Conservation (phyloP, 805 yeast species). For the Ogataea trehaloabstinens region DNA sequence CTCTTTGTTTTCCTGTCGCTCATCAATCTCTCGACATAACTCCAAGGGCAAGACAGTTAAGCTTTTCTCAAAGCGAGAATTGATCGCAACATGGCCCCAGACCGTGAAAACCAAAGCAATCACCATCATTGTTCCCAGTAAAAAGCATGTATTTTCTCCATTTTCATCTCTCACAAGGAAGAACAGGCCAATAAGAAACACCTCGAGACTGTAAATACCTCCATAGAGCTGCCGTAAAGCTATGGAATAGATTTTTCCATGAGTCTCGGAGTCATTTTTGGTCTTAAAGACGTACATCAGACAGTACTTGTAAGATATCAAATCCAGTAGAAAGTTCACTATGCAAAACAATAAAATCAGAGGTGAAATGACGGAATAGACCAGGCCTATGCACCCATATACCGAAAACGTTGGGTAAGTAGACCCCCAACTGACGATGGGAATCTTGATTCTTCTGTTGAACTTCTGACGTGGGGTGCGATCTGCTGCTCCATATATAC, state of each 20-base stretch:
- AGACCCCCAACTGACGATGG: slow-evolving; percentile 71
- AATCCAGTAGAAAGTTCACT: slow-evolving; percentile 54
- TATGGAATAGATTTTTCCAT: slow-evolving; percentile 68
- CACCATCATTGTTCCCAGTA: slow-evolving; percentile 49
- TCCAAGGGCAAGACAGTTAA: slow-evolving; percentile 39
- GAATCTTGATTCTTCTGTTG: slow-evolving; percentile 40
- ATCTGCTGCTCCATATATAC: slow-evolving; percentile 39
- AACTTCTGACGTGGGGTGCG: slow-evolving; percentile 62
- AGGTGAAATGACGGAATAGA: slow-evolving; percentile 80
- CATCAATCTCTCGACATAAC: slow-evolving; percentile 5
- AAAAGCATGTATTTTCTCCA: slow-evolving; percentile 45
- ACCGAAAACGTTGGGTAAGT: slow-evolving; percentile 75
- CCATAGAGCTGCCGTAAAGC: slow-evolving; percentile 76
- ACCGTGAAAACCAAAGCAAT: slow-evolving; percentile 51
- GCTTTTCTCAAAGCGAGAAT: slow-evolving; percentile 38
- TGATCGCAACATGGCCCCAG: slow-evolving; percentile 53
- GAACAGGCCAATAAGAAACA: slow-evolving; percentile 74
- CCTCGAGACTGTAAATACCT: slow-evolving; percentile 79
- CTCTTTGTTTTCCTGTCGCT: slow-evolving; percentile 7
- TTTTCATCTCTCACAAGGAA: slow-evolving; percentile 54
- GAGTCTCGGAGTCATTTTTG: slow-evolving; percentile 56
- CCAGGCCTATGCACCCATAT: slow-evolving; percentile 72
- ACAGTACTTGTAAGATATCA: slow-evolving; percentile 69
- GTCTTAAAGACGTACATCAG: slow-evolving; percentile 54
- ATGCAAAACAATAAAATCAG: slow-evolving; percentile 60